Evolutionary conservation across 306 rosid genomes (phyloP).

Genomic region (Trichosanthes truncata): DNA sequence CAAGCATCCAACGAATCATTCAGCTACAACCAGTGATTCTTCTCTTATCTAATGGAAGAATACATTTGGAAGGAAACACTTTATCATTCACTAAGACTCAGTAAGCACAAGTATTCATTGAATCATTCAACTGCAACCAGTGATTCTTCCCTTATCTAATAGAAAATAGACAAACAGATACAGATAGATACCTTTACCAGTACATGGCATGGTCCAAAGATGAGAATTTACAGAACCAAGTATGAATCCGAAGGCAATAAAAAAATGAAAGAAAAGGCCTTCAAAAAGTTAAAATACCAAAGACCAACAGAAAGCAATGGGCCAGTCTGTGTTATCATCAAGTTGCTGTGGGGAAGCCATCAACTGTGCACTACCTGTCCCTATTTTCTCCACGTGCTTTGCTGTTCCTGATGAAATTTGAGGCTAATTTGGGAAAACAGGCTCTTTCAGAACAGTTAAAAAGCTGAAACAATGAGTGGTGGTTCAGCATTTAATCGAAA

Average conservation of each 20-base stretch:
- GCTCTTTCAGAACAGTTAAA: not conserved
- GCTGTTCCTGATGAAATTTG: not conserved
- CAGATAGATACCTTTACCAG: not conserved
- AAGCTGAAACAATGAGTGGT: not conserved
- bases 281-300: not conserved
- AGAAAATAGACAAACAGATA: not conserved
- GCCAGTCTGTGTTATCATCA: not conserved
- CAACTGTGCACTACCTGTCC: not conserved
- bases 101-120: not conserved
- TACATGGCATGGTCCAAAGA: not conserved
- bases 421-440: not conserved
- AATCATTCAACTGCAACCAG: not conserved
- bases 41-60: not conserved
- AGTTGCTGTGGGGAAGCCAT: not conserved
- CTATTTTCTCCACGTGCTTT: slow-evolving; percentile 5
- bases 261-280: not conserved
- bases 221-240: not conserved
- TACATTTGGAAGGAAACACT: not conserved
- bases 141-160: not conserved
- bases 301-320: not conserved
- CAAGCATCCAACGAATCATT: not conserved
- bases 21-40: not conserved
- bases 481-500: not conserved
- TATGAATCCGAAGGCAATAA: not conserved
- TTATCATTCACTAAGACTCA: not conserved